phyloP scores from a whole-genome alignment of 257 asterid genomes.

The Gardenia jasminoides region DNA sequence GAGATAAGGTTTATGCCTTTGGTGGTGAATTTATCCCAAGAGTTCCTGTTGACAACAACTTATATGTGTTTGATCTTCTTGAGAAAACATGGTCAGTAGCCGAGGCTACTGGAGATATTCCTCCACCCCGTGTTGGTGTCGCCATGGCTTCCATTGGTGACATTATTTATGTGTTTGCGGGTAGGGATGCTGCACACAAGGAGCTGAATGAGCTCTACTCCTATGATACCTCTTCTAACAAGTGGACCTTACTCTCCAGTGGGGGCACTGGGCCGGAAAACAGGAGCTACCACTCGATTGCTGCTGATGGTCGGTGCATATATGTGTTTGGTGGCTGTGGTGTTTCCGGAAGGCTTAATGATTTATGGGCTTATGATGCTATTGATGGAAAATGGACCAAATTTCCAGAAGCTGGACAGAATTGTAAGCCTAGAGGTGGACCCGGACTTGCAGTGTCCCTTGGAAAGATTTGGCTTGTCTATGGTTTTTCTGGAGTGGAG shows the following conservation, averaged over 20 bases:
- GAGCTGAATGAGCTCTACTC: conserved; percentile 66
- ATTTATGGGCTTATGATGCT: conserved; percentile 75
- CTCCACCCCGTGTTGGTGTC: conserved; percentile 93
- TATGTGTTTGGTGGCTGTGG: conserved; percentile 93
- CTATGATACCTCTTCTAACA: conserved; percentile 50
- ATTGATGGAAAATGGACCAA: conserved; percentile 50
- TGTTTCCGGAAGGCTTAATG: conserved; percentile 61
- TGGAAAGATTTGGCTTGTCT: conserved; percentile 83
- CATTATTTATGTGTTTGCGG: conserved; percentile 69
- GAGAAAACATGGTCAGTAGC: conserved; percentile 63
- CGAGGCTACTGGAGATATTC: conserved; percentile 59
- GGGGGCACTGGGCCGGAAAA: conserved; percentile 52
- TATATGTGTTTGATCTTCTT: conserved; percentile 58
- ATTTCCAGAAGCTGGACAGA: conserved; percentile 55
- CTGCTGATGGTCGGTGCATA: conserved; percentile 53
- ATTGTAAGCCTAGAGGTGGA: conserved; percentile 84
- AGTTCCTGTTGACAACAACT: conserved; percentile 75
- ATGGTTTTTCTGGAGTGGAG: conserved; percentile 85
- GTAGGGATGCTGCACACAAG: conserved; percentile 73
- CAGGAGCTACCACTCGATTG: conserved; percentile 89
- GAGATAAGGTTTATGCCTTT: conserved; percentile 64
- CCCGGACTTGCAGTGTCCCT: conserved; percentile 54
- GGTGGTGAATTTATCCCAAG: conserved; percentile 90
- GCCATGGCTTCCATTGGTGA: conserved; percentile 64
- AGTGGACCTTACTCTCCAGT: conserved; percentile 59